phyloP scores from a whole-genome alignment of 805 yeast species.

The Spathaspora girioi region DNA sequence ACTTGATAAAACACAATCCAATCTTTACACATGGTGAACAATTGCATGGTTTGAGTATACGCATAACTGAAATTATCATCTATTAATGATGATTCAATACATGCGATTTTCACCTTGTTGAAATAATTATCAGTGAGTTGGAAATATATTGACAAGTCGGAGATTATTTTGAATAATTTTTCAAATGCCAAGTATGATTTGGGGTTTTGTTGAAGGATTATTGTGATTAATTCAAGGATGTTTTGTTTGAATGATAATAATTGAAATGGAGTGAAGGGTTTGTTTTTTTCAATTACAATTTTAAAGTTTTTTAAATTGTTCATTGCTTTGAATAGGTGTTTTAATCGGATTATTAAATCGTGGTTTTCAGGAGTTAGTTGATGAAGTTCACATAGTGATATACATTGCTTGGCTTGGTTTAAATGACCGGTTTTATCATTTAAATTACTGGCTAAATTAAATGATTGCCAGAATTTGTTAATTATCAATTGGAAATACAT shows the following conservation, averaged over 20 bases:
- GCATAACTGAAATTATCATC: slow-evolving; percentile 63
- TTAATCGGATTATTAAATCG: slow-evolving; percentile 15
- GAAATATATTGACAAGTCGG: slow-evolving; percentile 40
- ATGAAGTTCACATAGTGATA: slow-evolving; percentile 20
- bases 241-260: slow-evolving; percentile 18
- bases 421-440: slow-evolving; percentile 31
- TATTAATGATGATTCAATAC: slow-evolving; percentile 65
- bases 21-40: slow-evolving; percentile 27
- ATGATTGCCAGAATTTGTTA: slow-evolving; percentile 32
- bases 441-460: slow-evolving; percentile 25
- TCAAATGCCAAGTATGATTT: slow-evolving; percentile 45
- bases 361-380: slow-evolving; percentile 2
- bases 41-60: slow-evolving; percentile 33
- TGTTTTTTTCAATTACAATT: slow-evolving; percentile 24
- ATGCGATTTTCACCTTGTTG: slow-evolving; percentile 38
- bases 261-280: slow-evolving; percentile 37
- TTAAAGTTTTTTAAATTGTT: slow-evolving; percentile 33
- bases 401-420: slow-evolving; percentile 20
- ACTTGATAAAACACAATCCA: slow-evolving; percentile 80
- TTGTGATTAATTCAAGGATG: slow-evolving; percentile 33
- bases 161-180: slow-evolving; percentile 37
- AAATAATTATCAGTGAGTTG: slow-evolving; percentile 15
- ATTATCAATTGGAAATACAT: slow-evolving; percentile 14
- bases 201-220: slow-evolving; percentile 52
- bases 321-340: slow-evolving; percentile 36